phyloP scores from a whole-genome alignment of 176 grass and related monocot genomes.

The Sorghum bicolor region Sorghum_bicolor_NCBIv3 NC_012873.2:66329001-66329500 shows the following conservation, averaged over 20 bases:
- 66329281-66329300: conserved; percentile 36
- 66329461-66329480: not conserved
- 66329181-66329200: not conserved
- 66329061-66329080: not conserved
- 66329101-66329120: not conserved
- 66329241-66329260: not conserved
- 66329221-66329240: not conserved
- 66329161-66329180: conserved; percentile 5
- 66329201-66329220: not conserved
- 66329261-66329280: not conserved
- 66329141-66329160: not conserved
- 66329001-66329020: not conserved
- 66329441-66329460: no score
- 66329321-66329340: not conserved
- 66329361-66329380: not conserved
- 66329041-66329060: not conserved
- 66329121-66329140: not conserved
- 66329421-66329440: not conserved
- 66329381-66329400: not conserved
- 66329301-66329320: not conserved
- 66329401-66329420: not conserved
- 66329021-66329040: not conserved
- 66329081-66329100: not conserved
- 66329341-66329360: not conserved
- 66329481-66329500: conserved; percentile 64